Base-by-base conservation (phyloP, 2,329 filamentous ascomycete genomes). In the Sporothrix curviconia region DNA sequence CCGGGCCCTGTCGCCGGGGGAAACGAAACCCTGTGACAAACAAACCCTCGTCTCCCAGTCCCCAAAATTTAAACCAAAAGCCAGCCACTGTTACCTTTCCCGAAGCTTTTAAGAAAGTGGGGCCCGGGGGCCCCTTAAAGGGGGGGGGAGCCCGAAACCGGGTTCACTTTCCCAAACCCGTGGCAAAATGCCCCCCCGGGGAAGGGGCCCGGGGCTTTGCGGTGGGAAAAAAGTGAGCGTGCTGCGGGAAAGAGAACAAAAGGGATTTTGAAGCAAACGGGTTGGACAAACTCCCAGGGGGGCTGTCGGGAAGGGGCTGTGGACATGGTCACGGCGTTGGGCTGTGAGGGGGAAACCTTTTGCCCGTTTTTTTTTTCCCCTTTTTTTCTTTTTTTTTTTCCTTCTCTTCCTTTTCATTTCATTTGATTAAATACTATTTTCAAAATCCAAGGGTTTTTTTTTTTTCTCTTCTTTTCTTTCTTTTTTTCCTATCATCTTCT, bases 201-300 rank as follows among this genome's bases (percentile, higher is more conserved):
- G n/a, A n/a, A n/a, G n/a, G n/a, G n/a, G n/a, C n/a, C n/a, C n/a
- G n/a, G n/a, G 82, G 80, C 61, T 74, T 82, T 37, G 83, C 83
- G n/a, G n/a, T 4, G 86, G 83, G 83, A 78, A 86, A 64, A 84
- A 83, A 4, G 83, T 84, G n/a, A 76, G 77, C 54, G 61, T 85
- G 47, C 69, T 86, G 59, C 74, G 81, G 39, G 79, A 82, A 47
- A n/a, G 84, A 87, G 72, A 87, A 87, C 63, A 78, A 74, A n/a
- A n/a, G n/a, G n/a, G n/a, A n/a, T n/a, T n/a, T n/a, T n/a, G n/a
- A n/a, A n/a, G n/a, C n/a, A n/a, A n/a, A n/a, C n/a, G n/a, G n/a
- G n/a, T n/a, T n/a, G n/a, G n/a, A n/a, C n/a, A n/a, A n/a, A n/a
- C n/a, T n/a, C n/a, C n/a, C n/a, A n/a, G n/a, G n/a, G n/a, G n/a